A percentile compares a stretch with the other conserved stretches of the same genome.
These are phyloP conservation scores for Tetrapisispora arboricola DNA, from an alignment of 805 yeast genomes.

Conservation along the genomic window DNA sequence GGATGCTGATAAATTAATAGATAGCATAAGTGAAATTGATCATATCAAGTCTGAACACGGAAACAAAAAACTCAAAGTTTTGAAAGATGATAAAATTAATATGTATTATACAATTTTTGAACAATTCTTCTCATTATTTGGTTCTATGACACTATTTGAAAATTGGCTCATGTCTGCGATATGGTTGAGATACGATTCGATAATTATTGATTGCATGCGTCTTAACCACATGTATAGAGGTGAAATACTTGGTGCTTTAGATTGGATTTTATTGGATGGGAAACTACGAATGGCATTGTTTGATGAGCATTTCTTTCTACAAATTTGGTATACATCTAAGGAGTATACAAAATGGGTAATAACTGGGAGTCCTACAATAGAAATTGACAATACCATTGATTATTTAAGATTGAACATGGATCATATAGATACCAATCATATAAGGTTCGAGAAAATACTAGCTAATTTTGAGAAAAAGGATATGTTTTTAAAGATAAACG, in stretches of 20 bases:
- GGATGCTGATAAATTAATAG: not conserved
- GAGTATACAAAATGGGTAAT: conserved; percentile 20
- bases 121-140: conserved; percentile 18
- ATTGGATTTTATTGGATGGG: conserved; percentile 17
- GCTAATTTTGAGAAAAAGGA: conserved; percentile 7
- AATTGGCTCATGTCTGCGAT: conserved; percentile 19
- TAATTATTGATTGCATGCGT: conserved; percentile 23
- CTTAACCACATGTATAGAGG: conserved; percentile 20
- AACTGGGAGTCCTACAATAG: conserved; percentile 6
- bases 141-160: conserved; percentile 14
- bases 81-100: conserved; percentile 1
- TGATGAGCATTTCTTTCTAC: conserved; percentile 17
- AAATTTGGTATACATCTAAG: conserved; percentile 20
- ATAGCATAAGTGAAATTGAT: not conserved
- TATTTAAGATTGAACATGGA: conserved; percentile 15
- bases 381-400: conserved; percentile 2
- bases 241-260: conserved; percentile 12
- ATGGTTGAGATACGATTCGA: conserved; percentile 23
- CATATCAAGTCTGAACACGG: not conserved
- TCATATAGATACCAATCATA: conserved; percentile 1
- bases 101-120: conserved; percentile 10
- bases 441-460: conserved; percentile 5
- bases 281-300: conserved; percentile 16
- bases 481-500: conserved; percentile 6
- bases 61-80: not conserved